Conservation (phyloP, 345 rosid species). For the Murraya koenigii region DNA sequence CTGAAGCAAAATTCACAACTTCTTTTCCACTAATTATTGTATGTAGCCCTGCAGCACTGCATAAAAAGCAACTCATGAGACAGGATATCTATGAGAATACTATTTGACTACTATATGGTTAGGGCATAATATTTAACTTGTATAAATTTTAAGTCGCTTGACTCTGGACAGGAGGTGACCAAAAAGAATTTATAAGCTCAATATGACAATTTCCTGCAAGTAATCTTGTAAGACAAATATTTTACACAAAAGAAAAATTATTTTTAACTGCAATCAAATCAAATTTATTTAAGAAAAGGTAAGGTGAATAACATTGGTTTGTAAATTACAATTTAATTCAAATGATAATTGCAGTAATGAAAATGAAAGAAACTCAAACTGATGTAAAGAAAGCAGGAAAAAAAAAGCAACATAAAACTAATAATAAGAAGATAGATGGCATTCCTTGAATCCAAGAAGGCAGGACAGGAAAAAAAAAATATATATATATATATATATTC, state of each 20-base stretch:
- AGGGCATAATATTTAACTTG: background rate
- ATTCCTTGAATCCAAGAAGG: background rate
- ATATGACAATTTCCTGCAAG: background rate
- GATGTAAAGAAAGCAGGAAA: background rate
- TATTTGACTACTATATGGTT: background rate
- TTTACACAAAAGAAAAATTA: background rate
- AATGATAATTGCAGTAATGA: background rate
- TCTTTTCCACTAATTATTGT: slow-evolving; percentile 78
- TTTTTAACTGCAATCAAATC: background rate
- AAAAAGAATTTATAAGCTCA: background rate
- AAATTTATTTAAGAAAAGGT: background rate
- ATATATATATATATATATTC: slow-evolving; percentile 33
- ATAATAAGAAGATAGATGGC: background rate
- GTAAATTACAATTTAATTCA: background rate
- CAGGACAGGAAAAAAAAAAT: background rate
- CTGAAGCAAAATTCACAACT: slow-evolving; percentile 89
- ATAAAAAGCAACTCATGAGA: slow-evolving; percentile 24
- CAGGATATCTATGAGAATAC: background rate
- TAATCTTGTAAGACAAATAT: background rate
- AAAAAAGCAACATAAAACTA: background rate
- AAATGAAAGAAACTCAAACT: background rate
- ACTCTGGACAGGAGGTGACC: background rate
- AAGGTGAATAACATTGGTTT: background rate
- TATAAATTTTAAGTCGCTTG: background rate
- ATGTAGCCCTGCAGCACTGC: slow-evolving; percentile 93